Conservation (phyloP, 257 asterid species). For the Solanum stenotomum region DNA sequence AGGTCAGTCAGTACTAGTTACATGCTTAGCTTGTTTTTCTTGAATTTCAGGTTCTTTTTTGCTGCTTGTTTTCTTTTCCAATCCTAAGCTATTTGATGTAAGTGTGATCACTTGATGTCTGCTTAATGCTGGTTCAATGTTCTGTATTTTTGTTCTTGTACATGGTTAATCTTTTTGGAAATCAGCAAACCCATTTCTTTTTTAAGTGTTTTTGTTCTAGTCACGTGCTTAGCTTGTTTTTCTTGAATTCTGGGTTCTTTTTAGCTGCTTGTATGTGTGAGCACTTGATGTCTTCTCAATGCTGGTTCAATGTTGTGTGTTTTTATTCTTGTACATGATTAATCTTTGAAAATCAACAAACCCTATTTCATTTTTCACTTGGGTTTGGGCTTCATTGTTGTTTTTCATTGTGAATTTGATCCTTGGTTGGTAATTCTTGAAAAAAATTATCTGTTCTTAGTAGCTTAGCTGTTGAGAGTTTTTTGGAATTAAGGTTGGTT, state of each 20-base stretch:
- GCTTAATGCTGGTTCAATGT: conserved; percentile 2
- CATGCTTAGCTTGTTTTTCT: neutral
- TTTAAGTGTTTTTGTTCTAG: no score
- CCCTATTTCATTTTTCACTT: neutral
- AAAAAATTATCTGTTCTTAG: neutral
- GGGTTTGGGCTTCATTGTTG: neutral
- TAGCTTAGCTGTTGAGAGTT: neutral
- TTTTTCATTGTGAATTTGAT: neutral
- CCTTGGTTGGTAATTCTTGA: neutral
- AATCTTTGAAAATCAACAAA: neutral
- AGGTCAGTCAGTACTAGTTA: neutral
- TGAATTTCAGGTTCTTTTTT: neutral
- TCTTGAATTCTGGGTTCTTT: neutral
- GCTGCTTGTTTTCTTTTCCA: neutral
- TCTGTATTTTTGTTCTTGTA: neutral
- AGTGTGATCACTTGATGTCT: neutral
- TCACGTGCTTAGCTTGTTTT: neutral
- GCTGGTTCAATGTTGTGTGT: neutral
- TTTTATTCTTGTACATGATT: neutral
- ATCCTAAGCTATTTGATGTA: neutral
- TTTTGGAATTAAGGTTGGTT: neutral
- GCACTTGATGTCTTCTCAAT: neutral
- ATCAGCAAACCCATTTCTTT: neutral
- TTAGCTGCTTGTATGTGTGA: neutral
- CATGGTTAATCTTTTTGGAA: neutral